Evolutionary conservation across 2,329 filamentous ascomycete genomes (phyloP).

Genomic region (Akanthomyces uredinophilus): DNA sequence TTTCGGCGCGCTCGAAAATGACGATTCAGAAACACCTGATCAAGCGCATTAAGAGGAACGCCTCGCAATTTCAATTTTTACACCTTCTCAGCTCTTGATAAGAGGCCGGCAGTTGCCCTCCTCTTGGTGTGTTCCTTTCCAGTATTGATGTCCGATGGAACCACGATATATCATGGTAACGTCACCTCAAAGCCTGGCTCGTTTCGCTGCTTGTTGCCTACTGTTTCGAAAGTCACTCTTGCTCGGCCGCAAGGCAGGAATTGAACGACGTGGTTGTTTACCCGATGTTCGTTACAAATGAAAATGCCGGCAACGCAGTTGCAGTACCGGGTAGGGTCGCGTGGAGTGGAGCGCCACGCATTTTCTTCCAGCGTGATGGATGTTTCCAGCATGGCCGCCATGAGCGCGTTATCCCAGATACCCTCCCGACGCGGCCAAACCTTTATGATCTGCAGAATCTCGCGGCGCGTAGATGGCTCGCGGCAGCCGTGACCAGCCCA

Average conservation of each 20-base stretch:
- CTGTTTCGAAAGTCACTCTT: neutral
- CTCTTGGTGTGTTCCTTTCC: too few species aligned
- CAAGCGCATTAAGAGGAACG: too few species aligned
- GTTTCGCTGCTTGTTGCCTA: neutral
- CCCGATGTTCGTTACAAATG: neutral
- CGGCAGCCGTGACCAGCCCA: neutral
- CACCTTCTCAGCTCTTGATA: too few species aligned
- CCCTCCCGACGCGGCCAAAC: slow-evolving; percentile 5
- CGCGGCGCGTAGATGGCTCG: neutral
- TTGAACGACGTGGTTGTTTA: neutral
- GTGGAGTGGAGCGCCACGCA: neutral
- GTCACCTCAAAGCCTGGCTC: neutral
- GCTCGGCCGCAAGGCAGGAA: neutral
- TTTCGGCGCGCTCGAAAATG: too few species aligned
- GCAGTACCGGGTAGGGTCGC: neutral
- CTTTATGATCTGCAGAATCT: neutral
- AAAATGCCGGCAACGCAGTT: neutral
- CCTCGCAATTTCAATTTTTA: too few species aligned
- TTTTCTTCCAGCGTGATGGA: slow-evolving; percentile 5
- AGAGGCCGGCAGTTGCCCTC: too few species aligned
- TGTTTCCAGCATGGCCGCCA: neutral
- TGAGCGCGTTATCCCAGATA: slow-evolving; percentile 1
- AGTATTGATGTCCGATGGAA: neutral
- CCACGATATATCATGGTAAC: neutral
- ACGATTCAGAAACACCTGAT: too few species aligned